Evolutionary conservation across 768 basidiomycete genomes (phyloP), one percentile per base, ranked within the genome.

Genomic region (Boletellus sp.): DNA sequence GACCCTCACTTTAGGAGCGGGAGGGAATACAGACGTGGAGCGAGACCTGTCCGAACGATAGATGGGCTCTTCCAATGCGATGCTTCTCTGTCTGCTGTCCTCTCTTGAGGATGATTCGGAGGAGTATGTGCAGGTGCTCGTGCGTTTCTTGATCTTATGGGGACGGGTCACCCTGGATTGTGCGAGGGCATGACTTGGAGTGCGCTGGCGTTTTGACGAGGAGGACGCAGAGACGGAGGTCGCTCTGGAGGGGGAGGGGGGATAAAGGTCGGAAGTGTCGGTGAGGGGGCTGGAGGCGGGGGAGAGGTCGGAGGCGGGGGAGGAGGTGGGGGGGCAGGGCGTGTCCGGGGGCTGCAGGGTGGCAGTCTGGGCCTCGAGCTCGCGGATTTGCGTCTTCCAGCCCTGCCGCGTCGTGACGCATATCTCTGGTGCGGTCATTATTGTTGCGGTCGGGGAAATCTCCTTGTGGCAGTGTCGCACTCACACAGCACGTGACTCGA

Each of bases 41-140:
- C 84, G 83, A 51, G 87, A 87, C 55, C 83, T 70, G 59, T 79
- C 79, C 48, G 52, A 58, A 35, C 69, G 65, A 51, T 79, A 84
- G 28, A 84, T 79, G n/a, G 78, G 77, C 35, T 81, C 78, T 24
- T 77, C 78, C 3, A 79, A 63, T 0, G 75, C 70, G 42, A 64
- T 45, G 59, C 69, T 48, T 31, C 63, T 52, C 34, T 72, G 72
- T 40, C 74, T 70, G 54, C 76, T 77, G 24, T 70, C 70, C 12
- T 67, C 70, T 53, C 77, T 75, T n/a, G 78, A 75, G 8, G 72
- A 72, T 2, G 71, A 71, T 3, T 65, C 50, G 1, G 72, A 61
- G 10, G 69, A 66, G 57, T 33, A 28, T n/a, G 54, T 31, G 31
- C 54, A 53, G 1, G 46, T 41, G 37, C 51, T 60, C 1, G 56